Percentiles rank a stretch among this genome's conserved stretches.
Evolutionary conservation across 148 eudicot genomes (phyloP).

Genomic region (Rhododendron vialii): DNA sequence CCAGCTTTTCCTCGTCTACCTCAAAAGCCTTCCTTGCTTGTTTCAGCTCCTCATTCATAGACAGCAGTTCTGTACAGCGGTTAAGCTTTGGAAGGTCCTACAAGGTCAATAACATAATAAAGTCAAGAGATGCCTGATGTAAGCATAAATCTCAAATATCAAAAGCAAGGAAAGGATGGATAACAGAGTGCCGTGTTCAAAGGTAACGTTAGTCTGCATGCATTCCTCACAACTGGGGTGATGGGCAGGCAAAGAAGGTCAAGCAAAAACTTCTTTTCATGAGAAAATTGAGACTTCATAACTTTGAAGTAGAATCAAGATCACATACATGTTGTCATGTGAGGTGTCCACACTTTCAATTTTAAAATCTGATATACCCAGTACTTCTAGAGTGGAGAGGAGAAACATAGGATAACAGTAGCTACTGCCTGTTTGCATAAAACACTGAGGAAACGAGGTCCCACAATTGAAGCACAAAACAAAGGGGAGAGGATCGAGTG

Average conservation of each 20-base stretch:
- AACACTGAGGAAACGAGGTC: neutral
- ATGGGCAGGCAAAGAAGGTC: neutral
- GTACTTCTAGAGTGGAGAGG: neutral
- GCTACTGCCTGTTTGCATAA: neutral
- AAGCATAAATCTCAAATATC: neutral
- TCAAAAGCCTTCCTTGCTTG: constrained; percentile 96
- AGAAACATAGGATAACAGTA: neutral
- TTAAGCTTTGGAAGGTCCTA: constrained; percentile 88
- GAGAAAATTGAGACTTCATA: neutral
- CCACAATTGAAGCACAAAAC: neutral
- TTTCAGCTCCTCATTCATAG: constrained; percentile 95
- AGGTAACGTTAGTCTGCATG: neutral
- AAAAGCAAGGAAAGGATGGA: neutral
- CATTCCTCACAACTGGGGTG: neutral
- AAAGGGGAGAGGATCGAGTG: neutral
- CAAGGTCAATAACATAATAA: neutral
- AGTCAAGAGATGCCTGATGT: neutral
- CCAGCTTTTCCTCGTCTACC: constrained; percentile 86
- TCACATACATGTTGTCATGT: neutral
- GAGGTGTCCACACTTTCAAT: neutral
- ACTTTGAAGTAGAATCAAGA: neutral
- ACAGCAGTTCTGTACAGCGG: constrained; percentile 74
- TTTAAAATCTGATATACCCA: neutral
- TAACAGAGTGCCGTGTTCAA: neutral
- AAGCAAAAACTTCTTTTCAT: neutral